Conservation (phyloP, 2,329 filamentous ascomycete species). For the Diaporthe aspalathi region DNA sequence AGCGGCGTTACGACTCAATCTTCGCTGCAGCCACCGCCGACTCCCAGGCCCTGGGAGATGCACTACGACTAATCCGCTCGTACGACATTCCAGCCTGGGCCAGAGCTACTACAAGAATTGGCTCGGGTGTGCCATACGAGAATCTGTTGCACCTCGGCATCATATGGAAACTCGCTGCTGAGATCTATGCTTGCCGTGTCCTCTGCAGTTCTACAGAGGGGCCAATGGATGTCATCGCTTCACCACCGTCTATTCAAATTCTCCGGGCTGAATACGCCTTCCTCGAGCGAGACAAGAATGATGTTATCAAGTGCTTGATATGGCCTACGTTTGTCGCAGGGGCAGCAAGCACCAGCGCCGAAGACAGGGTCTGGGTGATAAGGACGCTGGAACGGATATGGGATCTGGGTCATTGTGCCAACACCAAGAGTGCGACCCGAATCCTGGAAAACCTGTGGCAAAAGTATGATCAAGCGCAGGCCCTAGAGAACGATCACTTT, state of each 20-base stretch:
- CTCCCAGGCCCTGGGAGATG: neutral
- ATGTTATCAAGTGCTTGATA: neutral
- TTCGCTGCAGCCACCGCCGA: neutral
- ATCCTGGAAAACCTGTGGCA: neutral
- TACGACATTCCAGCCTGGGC: neutral
- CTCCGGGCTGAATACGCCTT: neutral
- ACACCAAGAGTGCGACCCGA: neutral
- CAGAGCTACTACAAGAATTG: neutral
- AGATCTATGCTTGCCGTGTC: neutral
- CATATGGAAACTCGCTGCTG: constrained; percentile 3
- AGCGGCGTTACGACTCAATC: neutral
- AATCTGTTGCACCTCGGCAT: neutral
- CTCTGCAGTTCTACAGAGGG: neutral
- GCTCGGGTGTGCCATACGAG: neutral
- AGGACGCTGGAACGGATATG: constrained; percentile 5
- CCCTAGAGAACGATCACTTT: neutral
- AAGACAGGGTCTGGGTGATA: neutral
- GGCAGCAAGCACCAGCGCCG: neutral
- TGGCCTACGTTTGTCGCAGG: constrained; percentile 12
- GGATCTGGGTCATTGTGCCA: neutral
- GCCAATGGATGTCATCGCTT: neutral
- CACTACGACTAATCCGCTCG: neutral
- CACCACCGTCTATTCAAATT: neutral
- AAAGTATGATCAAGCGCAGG: neutral
- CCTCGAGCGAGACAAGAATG: neutral